Base-by-base conservation (phyloP, 495 filamentous ascomycete genomes). In the Xanthoparmelia taractica region DNA sequence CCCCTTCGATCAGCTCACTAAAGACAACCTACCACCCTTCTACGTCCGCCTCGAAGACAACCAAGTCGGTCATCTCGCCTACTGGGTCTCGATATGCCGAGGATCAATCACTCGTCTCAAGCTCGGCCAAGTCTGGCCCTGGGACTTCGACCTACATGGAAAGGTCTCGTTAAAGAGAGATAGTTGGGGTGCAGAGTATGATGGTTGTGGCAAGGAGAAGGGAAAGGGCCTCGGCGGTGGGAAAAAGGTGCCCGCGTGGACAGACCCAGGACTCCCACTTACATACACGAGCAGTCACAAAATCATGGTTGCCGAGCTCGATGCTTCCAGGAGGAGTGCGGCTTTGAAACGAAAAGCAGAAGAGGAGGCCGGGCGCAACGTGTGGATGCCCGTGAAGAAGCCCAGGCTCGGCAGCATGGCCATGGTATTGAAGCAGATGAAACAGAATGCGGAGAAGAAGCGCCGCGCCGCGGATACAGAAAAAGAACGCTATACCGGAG, bases 21-120 rank as follows among this genome's bases (percentile, higher is more conserved):
- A 37, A 27, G 54, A 58, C 25, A 58, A 63, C 38, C 61, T 63
- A 2, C 61, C 37, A 1, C 61, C 61, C 2, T 63, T 63, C 37
- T 47, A 63, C 27, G 61, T 63, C 23, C 61, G 54, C 2, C 54
- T 63, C 4, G 8, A 36, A 43, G 61, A 63, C 29, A 38, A 47
- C 23, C 61, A 63, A 58, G 61, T 63, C 2, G 61, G 54, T 0
- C 54, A 58, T 10, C 38, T 63, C 18, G 27, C 23, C 5, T 13
- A 27, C 5, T 48, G 23, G 25, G 55, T 37, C 17, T 18, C 38
- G 25, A 31, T 10, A 1, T 43, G n/a, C 10, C 31, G 25, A 20
- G 45, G 13, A 0, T 33, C 58, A 36, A 31, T 60, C 27, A 25
- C 23, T 0, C 40, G 43, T 0, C 2, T 23, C 58, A 60, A 50